Conservation (phyloP, 176 grass and related monocot genomes). For the Carex littledalei region DNA sequence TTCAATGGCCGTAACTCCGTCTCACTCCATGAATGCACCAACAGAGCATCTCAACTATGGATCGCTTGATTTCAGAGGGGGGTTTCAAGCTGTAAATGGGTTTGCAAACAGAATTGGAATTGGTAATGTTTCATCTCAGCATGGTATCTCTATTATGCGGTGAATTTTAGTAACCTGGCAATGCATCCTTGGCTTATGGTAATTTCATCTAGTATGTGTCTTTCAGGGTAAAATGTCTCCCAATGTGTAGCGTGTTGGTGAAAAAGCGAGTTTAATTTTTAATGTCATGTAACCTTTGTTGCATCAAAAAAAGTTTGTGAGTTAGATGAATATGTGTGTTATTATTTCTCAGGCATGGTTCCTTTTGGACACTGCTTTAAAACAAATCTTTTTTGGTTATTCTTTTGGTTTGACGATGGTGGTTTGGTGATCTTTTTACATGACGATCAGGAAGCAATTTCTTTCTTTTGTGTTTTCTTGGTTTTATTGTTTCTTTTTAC, state of each 20-base stretch:
- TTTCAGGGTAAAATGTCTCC: background rate
- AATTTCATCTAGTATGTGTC: background rate
- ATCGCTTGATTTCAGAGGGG: slow-evolving; percentile 14
- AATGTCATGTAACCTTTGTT: background rate
- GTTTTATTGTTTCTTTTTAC: background rate
- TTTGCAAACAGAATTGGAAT: background rate
- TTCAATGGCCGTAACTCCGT: background rate
- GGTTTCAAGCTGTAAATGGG: slow-evolving; percentile 23
- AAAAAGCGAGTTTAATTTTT: background rate
- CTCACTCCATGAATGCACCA: background rate
- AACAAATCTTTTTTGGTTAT: background rate
- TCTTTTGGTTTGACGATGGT: background rate
- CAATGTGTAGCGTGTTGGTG: background rate
- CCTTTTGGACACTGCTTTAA: background rate
- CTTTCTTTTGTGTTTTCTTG: background rate
- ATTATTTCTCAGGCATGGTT: background rate
- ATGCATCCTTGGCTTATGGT: slow-evolving; percentile 99
- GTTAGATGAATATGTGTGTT: background rate
- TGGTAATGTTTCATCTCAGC: slow-evolving; percentile 9
- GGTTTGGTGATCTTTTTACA: background rate
- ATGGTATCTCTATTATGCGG: slow-evolving; percentile 16
- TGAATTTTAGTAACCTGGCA: slow-evolving; percentile 53
- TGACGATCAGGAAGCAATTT: background rate
- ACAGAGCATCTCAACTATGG: slow-evolving; percentile 6
- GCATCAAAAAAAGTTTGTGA: background rate